Percentiles rank a stretch among this genome's conserved stretches.
Conservation (phyloP, 495 filamentous ascomycete species). For the Hapsidospora chrysogenum region DNA sequence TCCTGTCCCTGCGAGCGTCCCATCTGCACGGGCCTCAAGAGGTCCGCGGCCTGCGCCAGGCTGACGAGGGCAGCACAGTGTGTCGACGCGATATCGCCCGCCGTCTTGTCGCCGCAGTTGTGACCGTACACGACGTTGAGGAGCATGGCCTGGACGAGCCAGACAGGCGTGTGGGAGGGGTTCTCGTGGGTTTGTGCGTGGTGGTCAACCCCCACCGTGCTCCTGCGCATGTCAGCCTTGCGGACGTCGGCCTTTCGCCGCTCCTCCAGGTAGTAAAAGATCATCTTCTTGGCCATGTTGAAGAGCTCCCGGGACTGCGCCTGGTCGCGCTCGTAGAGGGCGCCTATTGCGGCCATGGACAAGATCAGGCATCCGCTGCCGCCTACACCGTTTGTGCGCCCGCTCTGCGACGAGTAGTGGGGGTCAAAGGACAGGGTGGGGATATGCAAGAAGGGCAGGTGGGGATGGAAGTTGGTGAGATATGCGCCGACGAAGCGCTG, state of each 20-base stretch:
- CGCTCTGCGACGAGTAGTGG: slow-evolving; percentile 43
- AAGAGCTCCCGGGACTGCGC: slow-evolving; percentile 72
- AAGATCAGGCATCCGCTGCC: slow-evolving; percentile 84
- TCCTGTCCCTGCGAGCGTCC: slow-evolving; percentile 22
- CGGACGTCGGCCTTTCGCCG: slow-evolving; percentile 78
- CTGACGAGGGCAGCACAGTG: slow-evolving; percentile 85
- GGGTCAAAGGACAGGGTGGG: slow-evolving; percentile 85
- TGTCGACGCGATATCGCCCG: slow-evolving; percentile 79
- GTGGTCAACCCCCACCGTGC: slow-evolving; percentile 26
- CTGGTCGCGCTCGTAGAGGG: slow-evolving; percentile 80
- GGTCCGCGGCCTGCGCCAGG: slow-evolving; percentile 71
- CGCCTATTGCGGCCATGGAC: slow-evolving; percentile 91
- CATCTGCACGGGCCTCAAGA: slow-evolving; percentile 39
- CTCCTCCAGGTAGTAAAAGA: slow-evolving; percentile 85
- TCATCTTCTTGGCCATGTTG: slow-evolving; percentile 88
- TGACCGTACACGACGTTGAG: slow-evolving; percentile 94
- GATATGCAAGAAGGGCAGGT: slow-evolving; percentile 84
- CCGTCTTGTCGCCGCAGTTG: slow-evolving; percentile 80
- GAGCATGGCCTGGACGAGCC: slow-evolving; percentile 98
- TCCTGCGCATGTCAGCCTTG: slow-evolving; percentile 51
- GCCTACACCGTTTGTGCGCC: slow-evolving; percentile 49
- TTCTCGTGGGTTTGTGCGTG: slow-evolving; percentile 40
- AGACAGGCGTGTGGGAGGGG: slow-evolving; percentile 69
- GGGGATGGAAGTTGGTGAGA: slow-evolving; percentile 87
- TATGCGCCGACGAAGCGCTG: slow-evolving; percentile 87